Evolutionary conservation across 306 rosid species (phyloP).

Genomic region (Hippophae gyantsensis): DNA sequence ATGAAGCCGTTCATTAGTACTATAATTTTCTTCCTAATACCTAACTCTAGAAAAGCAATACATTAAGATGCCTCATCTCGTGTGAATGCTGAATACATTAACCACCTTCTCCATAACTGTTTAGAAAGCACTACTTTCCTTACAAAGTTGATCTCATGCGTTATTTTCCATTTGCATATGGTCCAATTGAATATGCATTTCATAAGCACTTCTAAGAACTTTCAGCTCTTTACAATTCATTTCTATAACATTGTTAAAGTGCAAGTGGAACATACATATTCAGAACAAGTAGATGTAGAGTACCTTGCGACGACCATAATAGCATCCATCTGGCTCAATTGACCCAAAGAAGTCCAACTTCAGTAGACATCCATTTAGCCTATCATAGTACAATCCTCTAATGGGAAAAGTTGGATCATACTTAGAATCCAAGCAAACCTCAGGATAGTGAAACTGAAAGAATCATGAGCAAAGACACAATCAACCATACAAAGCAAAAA

Average conservation of each 20-base stretch:
- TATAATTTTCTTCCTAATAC: too few species aligned
- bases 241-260: background rate
- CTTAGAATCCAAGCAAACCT: constrained; percentile 55
- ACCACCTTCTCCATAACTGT: too few species aligned
- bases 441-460: constrained; percentile 81
- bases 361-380: constrained; percentile 74
- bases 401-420: constrained; percentile 86
- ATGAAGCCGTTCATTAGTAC: too few species aligned
- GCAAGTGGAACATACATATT: background rate
- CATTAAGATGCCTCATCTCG: too few species aligned
- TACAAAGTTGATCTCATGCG: too few species aligned
- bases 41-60: too few species aligned
- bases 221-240: too few species aligned
- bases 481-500: constrained; percentile 6
- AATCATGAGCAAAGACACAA: constrained; percentile 16
- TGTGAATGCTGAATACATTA: too few species aligned
- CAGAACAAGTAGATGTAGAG: constrained; percentile 5
- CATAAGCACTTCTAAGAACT: background rate
- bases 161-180: background rate
- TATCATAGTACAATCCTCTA: constrained; percentile 86
- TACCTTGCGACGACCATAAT: constrained; percentile 89
- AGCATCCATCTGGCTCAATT: constrained; percentile 78
- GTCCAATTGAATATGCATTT: background rate
- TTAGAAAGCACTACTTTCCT: too few species aligned
- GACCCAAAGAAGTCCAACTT: constrained; percentile 91